phyloP scores from a whole-genome alignment of 768 basidiomycete genomes.

The Suillus sp. region DNA sequence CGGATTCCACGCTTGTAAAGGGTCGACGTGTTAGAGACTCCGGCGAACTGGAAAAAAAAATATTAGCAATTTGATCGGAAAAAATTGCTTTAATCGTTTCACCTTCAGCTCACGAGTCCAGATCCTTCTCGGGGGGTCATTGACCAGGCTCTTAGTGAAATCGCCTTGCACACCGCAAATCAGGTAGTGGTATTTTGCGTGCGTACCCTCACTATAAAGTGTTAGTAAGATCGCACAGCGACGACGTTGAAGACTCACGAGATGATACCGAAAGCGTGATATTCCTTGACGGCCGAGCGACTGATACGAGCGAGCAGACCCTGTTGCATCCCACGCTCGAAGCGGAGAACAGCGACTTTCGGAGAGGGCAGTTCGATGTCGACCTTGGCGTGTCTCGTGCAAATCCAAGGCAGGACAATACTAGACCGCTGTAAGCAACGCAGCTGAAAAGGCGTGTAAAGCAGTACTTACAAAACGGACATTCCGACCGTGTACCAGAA shows the following conservation, averaged over 20 bases:
- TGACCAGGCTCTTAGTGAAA: slow-evolving; percentile 73
- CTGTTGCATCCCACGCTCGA: slow-evolving; percentile 84
- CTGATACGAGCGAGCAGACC: slow-evolving; percentile 75
- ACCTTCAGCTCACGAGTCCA: slow-evolving; percentile 86
- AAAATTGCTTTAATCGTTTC: slow-evolving; percentile 13
- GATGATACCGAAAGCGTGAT: slow-evolving; percentile 80
- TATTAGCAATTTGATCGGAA: neutral
- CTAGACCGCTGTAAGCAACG: slow-evolving; percentile 38
- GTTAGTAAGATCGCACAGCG: slow-evolving; percentile 12
- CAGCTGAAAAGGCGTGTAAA: neutral
- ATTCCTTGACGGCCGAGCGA: slow-evolving; percentile 74
- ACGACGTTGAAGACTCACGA: slow-evolving; percentile 47
- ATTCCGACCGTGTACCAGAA: slow-evolving; percentile 78
- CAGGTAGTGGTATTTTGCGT: slow-evolving; percentile 79
- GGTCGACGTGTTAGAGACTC: slow-evolving; percentile 77
- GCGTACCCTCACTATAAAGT: slow-evolving; percentile 58
- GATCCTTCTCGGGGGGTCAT: slow-evolving; percentile 64
- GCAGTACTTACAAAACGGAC: slow-evolving; percentile 62
- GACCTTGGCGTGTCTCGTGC: slow-evolving; percentile 69
- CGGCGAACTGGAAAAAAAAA: slow-evolving; percentile 55
- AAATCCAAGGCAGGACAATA: slow-evolving; percentile 74
- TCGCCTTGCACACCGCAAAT: slow-evolving; percentile 83
- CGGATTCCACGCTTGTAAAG: slow-evolving; percentile 82
- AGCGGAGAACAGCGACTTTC: slow-evolving; percentile 78
- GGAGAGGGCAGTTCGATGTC: slow-evolving; percentile 82